phyloP scores from a whole-genome alignment of 441 rosid genomes.

The Adansonia gregorii region DNA sequence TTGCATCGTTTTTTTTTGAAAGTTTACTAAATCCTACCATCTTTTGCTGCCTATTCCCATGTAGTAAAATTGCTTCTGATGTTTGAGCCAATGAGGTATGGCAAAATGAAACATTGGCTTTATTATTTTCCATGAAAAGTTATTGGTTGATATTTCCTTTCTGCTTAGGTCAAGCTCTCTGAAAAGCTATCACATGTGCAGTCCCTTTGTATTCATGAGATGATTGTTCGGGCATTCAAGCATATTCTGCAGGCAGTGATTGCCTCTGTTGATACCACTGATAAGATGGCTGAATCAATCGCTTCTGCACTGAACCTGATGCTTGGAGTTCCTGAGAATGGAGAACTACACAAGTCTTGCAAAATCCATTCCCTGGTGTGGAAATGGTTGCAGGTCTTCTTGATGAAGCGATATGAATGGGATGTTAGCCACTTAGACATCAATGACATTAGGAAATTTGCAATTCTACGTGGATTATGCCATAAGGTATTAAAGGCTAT shows the following conservation, averaged over 20 bases:
- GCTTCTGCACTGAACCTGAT: slow-evolving; percentile 71
- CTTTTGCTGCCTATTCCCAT: slow-evolving; percentile 11
- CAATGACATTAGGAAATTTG: slow-evolving; percentile 72
- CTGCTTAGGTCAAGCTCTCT: slow-evolving; percentile 65
- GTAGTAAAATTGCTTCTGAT: neutral
- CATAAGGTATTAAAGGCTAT: slow-evolving; percentile 55
- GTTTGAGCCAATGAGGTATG: slow-evolving; percentile 11
- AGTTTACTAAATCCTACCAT: neutral
- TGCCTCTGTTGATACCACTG: slow-evolving; percentile 51
- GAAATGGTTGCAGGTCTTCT: slow-evolving; percentile 65
- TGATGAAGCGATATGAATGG: slow-evolving; percentile 70
- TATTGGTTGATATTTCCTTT: slow-evolving; percentile 27
- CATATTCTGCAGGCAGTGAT: slow-evolving; percentile 71
- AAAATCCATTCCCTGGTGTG: slow-evolving; percentile 58
- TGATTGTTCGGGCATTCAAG: slow-evolving; percentile 78
- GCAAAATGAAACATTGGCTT: neutral
- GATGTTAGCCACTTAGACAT: slow-evolving; percentile 59
- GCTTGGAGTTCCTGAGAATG: slow-evolving; percentile 59
- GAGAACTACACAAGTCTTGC: slow-evolving; percentile 41
- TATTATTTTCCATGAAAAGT: slow-evolving; percentile 8
- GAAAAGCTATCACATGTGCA: slow-evolving; percentile 74
- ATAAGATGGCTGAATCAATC: slow-evolving; percentile 54
- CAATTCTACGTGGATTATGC: slow-evolving; percentile 69
- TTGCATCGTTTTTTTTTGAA: slow-evolving; percentile 14
- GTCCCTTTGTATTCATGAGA: slow-evolving; percentile 75